Base-by-base conservation (phyloP, 306 rosid genomes). In the Vigna angularis region DNA sequence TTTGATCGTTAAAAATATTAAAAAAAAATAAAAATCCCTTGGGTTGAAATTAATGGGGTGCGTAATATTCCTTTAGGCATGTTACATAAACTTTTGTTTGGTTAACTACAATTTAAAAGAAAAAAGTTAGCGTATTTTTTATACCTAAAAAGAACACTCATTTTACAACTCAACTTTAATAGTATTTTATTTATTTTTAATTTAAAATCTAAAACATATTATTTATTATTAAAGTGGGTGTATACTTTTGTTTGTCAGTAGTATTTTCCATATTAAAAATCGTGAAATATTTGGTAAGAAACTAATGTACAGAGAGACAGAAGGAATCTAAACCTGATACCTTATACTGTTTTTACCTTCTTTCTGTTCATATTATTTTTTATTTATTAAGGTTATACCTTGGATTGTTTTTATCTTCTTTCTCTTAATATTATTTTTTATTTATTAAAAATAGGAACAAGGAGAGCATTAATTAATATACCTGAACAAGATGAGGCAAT, bases 401-500 rank as follows among this genome's bases (percentile, higher is more conserved):
- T 17, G 20, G 3, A 8, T 24, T 17, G 58, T 1, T 52, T 52
- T 52, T 53, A 5, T 5, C 14, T 55, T 55, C 28, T 55, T 55
- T 55, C 6, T 55, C 61, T 20, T 18, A 55, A 55, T 55, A 18
- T 11, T 45, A 8, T 20, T 52, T 52, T 8, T 8, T 45, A 44
- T 12, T 52, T 52, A n/a, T 9, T n/a, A 51, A 6, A 6, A 52
- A n/a, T 2, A 55, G 15, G 65, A 24, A 20, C 9, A 18, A 67
- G 28, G 38, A 10, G 17, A 34, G 7, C n/a, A 79, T 20, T 28
- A 58, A 79, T 20, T 28, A 58, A 34, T 34, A 52, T 73, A 90
- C 98, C 95, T 86, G 83, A 82, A 92, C 86, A 55, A 94, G 93
- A 78, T 78, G 98, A 47, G 97, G 95, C 68, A 90, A 66, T 5